A percentile compares a stretch with the other conserved stretches of the same genome.
Conservation (phyloP, 352 stramenopile species). For the Globisporangium rhizosaccharum region DNA sequence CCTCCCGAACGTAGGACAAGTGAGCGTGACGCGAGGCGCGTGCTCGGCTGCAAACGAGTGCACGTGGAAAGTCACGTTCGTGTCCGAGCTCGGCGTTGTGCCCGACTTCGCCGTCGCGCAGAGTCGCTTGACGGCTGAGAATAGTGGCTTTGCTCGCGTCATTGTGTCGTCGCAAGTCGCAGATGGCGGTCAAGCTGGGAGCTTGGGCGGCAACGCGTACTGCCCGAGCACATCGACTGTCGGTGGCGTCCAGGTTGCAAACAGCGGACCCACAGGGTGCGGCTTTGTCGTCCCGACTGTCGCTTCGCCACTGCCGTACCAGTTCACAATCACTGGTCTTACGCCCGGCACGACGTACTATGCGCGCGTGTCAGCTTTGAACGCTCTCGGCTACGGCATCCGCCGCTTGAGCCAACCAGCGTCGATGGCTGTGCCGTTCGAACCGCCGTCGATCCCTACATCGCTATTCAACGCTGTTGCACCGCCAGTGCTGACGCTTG, state of each 20-base stretch:
- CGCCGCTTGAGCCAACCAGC: conserved; percentile 48
- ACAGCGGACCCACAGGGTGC: conserved; percentile 31
- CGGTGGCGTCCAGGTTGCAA: conserved; percentile 6
- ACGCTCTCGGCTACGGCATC: conserved; percentile 56
- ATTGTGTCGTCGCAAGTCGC: conserved; percentile 21
- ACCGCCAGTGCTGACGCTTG: conserved; percentile 59
- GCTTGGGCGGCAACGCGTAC: conserved; percentile 34
- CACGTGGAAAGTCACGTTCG: conserved; percentile 76
- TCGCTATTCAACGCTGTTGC: conserved; percentile 62
- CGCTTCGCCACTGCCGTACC: conserved; percentile 26
- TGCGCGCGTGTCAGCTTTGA: conserved; percentile 62
- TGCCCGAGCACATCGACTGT: conserved; percentile 32
- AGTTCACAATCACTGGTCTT: conserved; percentile 52
- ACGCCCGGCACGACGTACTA: conserved; percentile 59
- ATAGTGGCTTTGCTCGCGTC: conserved; percentile 36
- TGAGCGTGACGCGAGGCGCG: conserved; percentile 52
- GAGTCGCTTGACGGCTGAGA: conserved; percentile 39
- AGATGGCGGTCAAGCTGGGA: conserved; percentile 27
- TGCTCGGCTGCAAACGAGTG: conserved; percentile 54
- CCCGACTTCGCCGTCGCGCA: conserved; percentile 37
- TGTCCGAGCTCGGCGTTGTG: conserved; percentile 53
- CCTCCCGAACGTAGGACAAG: conserved; percentile 91
- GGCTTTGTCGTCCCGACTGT: conserved; percentile 23
- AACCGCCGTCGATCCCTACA: conserved; percentile 37
- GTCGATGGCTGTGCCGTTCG: conserved; percentile 61